Evolutionary conservation across 2,329 filamentous ascomycete genomes (phyloP).

Genomic region (Penicillium crustosum): DNA sequence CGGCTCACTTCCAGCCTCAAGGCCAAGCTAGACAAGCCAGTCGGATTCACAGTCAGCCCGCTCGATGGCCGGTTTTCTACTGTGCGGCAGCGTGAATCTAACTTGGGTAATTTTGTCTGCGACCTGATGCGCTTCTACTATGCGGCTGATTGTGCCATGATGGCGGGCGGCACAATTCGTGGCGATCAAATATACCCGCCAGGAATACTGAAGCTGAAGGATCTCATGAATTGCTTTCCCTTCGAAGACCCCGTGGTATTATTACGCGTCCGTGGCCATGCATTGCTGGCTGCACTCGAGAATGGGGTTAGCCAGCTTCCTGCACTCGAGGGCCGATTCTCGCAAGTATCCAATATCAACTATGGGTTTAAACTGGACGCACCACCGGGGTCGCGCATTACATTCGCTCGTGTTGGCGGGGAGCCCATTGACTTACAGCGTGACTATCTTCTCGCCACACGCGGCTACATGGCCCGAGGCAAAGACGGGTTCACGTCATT

Average conservation of each 20-base stretch:
- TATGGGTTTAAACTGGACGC: constrained; percentile 69
- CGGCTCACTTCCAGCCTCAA: constrained; percentile 71
- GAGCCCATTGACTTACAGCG: constrained; percentile 61
- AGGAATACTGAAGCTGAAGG: constrained; percentile 72
- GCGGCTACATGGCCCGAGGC: constrained; percentile 85
- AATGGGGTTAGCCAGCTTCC: constrained; percentile 80
- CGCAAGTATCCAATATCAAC: constrained; percentile 80
- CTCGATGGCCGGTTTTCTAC: constrained; percentile 86
- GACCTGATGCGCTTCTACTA: constrained; percentile 88
- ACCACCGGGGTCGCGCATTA: constrained; percentile 62
- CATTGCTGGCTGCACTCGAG: constrained; percentile 76
- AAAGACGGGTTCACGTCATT: constrained; percentile 82
- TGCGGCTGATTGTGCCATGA: constrained; percentile 74
- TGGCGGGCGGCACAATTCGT: constrained; percentile 81
- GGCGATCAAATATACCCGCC: constrained; percentile 87
- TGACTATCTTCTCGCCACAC: constrained; percentile 72
- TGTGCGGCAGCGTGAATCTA: constrained; percentile 73
- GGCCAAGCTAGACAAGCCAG: constrained; percentile 73
- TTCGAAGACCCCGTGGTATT: constrained; percentile 89
- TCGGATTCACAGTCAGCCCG: constrained; percentile 79
- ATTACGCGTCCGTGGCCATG: constrained; percentile 67
- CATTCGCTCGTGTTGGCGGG: constrained; percentile 61
- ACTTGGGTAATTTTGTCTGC: constrained; percentile 86
- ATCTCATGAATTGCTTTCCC: constrained; percentile 85
- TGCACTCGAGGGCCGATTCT: constrained; percentile 79